Base-by-base conservation (phyloP, 148 eudicot species). In the Mesembryanthemum crystallinum region DNA sequence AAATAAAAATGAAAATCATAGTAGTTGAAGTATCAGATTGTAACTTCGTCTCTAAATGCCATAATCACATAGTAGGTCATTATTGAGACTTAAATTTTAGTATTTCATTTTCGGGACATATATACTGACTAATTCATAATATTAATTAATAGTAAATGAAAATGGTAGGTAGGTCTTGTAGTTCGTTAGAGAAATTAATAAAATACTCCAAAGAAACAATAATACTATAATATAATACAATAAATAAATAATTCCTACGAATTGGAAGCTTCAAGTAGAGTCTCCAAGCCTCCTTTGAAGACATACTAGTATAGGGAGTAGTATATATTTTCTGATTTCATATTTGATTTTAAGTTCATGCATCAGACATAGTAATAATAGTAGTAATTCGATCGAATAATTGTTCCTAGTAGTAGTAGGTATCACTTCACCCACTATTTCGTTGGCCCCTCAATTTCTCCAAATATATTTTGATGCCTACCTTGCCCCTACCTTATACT, bases 391-490 rank as follows among this genome's bases (percentile, higher is more conserved):
- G 43, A 49, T 25, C 68, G 64, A 42, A 57, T 13, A 30, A 29
- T 59, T 18, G 65, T 69, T 69, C 69, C 27, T 60, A n/a, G n/a
- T 2, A 67, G 25, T 23, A 23, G 23, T n/a, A n/a, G n/a, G n/a
- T n/a, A 21, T 69, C 33, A n/a, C 32, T 47, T 63, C 69, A 49
- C 47, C 58, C 29, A 74, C 69, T 58, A 8, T 43, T 58, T 62
- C n/a, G 42, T 45, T 76, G 73, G 29, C 68, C 43, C 58, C 42
- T 69, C 14, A 12, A 39, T 67, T 69, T 59, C 68, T 43, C 74
- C 79, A 67, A 57, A 66, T 39, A 64, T 63, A 76, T 76, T 76
- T 57, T 15, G 49, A 76, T 49, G 25, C 72, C 63, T 67, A 57
- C 78, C 72, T 67, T 21, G 43, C 72, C 27, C 64, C 55, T 25